Percentiles rank a stretch among this genome's conserved stretches.
phyloP scores from a whole-genome alignment of 2,329 filamentous ascomycete genomes.

The Tolypocladium pustulatum region DNA sequence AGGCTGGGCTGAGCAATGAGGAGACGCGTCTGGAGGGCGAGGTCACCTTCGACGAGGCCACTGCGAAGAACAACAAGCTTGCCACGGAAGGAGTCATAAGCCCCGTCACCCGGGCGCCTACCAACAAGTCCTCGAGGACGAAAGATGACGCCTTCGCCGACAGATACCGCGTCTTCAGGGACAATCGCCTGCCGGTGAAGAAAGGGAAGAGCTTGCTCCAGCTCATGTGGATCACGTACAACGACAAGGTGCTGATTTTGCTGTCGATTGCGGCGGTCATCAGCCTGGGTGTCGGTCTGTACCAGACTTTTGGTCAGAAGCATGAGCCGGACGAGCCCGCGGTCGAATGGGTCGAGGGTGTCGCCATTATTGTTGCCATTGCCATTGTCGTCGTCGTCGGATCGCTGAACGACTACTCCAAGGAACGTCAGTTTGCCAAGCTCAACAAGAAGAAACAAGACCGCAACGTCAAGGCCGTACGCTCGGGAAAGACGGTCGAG shows the following conservation, averaged over 20 bases:
- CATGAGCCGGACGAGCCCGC: conserved; percentile 40
- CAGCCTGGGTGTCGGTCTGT: conserved; percentile 64
- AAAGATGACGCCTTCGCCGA: conserved; percentile 40
- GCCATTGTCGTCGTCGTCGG: conserved; percentile 67
- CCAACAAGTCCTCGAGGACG: conserved; percentile 3
- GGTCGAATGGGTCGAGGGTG: conserved; percentile 73
- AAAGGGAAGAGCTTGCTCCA: conserved; percentile 64
- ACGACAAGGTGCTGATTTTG: conserved; percentile 70
- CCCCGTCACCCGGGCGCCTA: conserved; percentile 1
- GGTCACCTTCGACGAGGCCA: conserved; percentile 64
- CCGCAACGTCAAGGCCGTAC: conserved; percentile 59
- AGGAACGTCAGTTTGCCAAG: conserved; percentile 69
- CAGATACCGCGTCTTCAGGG: conserved; percentile 58
- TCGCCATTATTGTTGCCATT: conserved; percentile 74
- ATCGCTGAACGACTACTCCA: conserved; percentile 70
- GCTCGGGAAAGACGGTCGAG: conserved; percentile 60
- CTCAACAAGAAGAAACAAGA: conserved; percentile 73
- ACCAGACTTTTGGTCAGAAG: conserved; percentile 57
- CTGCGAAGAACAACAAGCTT: conserved; percentile 24
- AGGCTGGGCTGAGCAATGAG: conserved; percentile 65
- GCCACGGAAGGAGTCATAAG: conserved; percentile 17
- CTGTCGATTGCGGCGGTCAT: conserved; percentile 61
- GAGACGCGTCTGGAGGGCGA: conserved; percentile 55
- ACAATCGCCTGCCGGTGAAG: conserved; percentile 63
- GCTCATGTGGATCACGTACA: conserved; percentile 74